Evolutionary conservation across 495 filamentous ascomycete species (phyloP), one percentile per base, ranked within the genome.

Genomic region (Hamigera avellanea): DNA sequence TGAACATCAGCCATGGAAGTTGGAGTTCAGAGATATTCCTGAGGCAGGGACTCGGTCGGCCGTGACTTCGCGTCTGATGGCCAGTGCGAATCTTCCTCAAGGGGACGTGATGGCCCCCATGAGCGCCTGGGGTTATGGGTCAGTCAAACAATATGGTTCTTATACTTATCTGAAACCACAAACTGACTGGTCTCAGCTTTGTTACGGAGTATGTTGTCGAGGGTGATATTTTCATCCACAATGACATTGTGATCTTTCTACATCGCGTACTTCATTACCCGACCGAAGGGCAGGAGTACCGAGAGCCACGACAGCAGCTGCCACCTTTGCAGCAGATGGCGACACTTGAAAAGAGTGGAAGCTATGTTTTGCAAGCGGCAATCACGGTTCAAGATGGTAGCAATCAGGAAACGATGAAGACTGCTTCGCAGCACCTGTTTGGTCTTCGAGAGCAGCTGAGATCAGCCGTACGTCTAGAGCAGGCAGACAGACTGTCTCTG

Each of bases 401-500:
- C 26, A 70, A 71, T 25, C 66, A 68, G 37, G 69, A 69, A 39
- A 57, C 64, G 14, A 70, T 80, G 52, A 72, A 69, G 31, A 56
- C 58, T 5, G 80, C 67, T 4, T 67, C 67, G 14, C 63, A 70
- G 40, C 75, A 81, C 46, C 49, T 85, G 32, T 64, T 73, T 46
- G 61, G 54, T 7, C 61, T 84, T 41, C 77, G 75, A 42, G 69
- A 76, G 44, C 55, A 65, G 39, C 56, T 85, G 51, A 78, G 71
- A 49, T 76, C 78, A 5, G 70, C 71, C 6, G 73, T 83, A 31
- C 75, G 76, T 19, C 56, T 85, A 37, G 67, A 75, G 35, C 62
- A 71, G 34, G 76, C 69, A 3, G 78, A 84, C 53, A 61, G 80
- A 30, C 50, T 83, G 40, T 64, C 72, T 14, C 43, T 84, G 37